Conservation (phyloP, 225 moss, liverwort and hornwort species). For the Ulota crispa region DNA sequence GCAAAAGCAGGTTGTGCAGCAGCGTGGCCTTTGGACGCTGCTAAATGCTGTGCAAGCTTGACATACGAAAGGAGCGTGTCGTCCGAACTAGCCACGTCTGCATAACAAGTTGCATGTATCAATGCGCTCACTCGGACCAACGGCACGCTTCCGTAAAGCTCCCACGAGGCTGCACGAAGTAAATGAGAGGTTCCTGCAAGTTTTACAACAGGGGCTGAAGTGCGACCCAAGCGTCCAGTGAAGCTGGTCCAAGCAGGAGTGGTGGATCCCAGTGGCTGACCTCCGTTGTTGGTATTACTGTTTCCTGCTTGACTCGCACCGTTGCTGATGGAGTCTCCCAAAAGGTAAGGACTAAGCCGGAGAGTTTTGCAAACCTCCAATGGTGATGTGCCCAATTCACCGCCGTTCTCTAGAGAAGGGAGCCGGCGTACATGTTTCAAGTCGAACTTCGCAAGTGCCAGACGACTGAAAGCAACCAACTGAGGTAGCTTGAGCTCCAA, state of each 20-base stretch:
- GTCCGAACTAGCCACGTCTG: constrained; percentile 79
- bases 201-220: constrained; percentile 66
- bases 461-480: constrained; percentile 83
- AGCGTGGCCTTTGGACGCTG: constrained; percentile 66
- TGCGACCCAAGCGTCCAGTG: constrained; percentile 59
- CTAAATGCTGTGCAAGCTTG: constrained; percentile 75
- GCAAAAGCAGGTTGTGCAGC: constrained; percentile 61
- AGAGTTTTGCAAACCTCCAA: constrained; percentile 77
- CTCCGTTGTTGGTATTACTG: constrained; percentile 41
- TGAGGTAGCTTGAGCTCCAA: constrained; percentile 83
- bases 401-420: constrained; percentile 53
- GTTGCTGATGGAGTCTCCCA: constrained; percentile 65
- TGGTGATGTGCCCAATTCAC: constrained; percentile 73
- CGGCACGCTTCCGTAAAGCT: constrained; percentile 78
- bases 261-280: constrained; percentile 38
- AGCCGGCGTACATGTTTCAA: constrained; percentile 72
- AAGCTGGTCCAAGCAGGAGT: constrained; percentile 67
- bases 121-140: constrained; percentile 71
- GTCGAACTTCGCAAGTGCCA: constrained; percentile 86
- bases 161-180: constrained; percentile 88
- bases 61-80: constrained; percentile 79
- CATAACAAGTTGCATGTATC: constrained; percentile 73
- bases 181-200: constrained; percentile 86
- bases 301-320: constrained; percentile 49
- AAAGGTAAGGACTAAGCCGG: constrained; percentile 62